These are phyloP conservation scores for Hydnomerulius pinastri DNA, from an alignment of 768 basidiomycete species.

Conservation along the genomic window DNA sequence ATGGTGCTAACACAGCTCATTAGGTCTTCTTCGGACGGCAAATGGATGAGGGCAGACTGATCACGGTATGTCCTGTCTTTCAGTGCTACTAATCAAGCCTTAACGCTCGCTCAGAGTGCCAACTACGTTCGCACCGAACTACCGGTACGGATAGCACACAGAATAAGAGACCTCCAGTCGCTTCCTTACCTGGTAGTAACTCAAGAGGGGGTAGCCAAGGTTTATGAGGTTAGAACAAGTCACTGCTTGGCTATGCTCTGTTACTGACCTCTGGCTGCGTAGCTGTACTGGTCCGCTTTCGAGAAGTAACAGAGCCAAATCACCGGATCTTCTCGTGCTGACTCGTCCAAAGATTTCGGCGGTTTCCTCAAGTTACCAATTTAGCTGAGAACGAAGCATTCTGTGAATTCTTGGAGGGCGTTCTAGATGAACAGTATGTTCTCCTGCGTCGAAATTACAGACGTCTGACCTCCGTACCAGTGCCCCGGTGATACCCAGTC, in stretches of 20 bases:
- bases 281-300: conserved; percentile 89
- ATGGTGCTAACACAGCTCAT: background rate
- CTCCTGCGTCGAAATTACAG: background rate
- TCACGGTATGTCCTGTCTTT: conserved; percentile 52
- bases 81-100: background rate
- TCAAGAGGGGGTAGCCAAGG: conserved; percentile 78
- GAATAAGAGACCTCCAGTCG: conserved; percentile 82
- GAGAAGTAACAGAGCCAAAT: conserved; percentile 57
- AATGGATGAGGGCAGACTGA: conserved; percentile 75
- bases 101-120: conserved; percentile 57
- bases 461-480: conserved; percentile 38
- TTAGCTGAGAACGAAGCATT: conserved; percentile 77
- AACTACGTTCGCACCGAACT: conserved; percentile 91
- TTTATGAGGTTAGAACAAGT: conserved; percentile 70
- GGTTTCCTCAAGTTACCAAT: conserved; percentile 70
- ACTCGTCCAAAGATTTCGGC: conserved; percentile 56
- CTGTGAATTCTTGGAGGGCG: conserved; percentile 64
- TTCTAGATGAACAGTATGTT: conserved; percentile 78
- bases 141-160: conserved; percentile 85
- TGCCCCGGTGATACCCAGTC: conserved; percentile 75
- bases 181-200: conserved; percentile 87
- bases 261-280: conserved; percentile 3
- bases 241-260: background rate
- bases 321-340: conserved; percentile 5
- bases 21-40: conserved; percentile 87